Evolutionary conservation across 78 protist genomes (phyloP), one percentile per base, ranked within the genome.

Genomic region (Dictyostelium discoideum): DNA sequence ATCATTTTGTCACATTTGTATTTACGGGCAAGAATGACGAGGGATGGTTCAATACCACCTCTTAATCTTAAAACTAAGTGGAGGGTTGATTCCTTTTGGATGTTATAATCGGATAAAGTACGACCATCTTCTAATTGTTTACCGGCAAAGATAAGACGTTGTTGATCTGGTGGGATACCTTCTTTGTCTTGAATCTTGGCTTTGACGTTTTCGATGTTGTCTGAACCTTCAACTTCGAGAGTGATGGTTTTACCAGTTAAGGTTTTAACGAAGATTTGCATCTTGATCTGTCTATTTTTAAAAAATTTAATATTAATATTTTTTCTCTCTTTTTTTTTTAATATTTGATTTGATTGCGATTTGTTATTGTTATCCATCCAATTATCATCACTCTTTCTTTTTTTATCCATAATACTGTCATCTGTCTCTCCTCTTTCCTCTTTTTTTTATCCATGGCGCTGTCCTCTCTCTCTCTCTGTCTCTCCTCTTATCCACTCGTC

Each of bases 41-140:
- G 99, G 46, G 99, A 84, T 72, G 99, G 99, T 98, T 99, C 99
- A 73, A 99, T 99, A 86, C 99, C 99, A 86, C 99, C 99, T 65
- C 99, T 97, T 40, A 99, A 98, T 48, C 99, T 98, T 26, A 98
- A 98, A 74, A 99, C 99, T 77, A 98, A 92, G 97, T 99, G 99
- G 85, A 98, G 98, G 86, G 99, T 99, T 40, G 99, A 92, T 92
- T 98, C 99, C 98, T 98, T 98, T 96, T 98, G 99, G 98, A 99
- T 99, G 96, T 99, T 98, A 98, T 99, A 99, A 96, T 99, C 99
- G 32, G 97, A 42, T 9, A 99, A 97, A 73, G 99, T 99, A 82
- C 99, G 97, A 80, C 99, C 99, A 69, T 99, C 99, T 85, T 99
- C 99, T 74, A 99, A 98, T 94, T 99, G 99, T 96, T 98, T 98